Base-by-base conservation (phyloP, 2,329 filamentous ascomycete genomes). In the Dothistroma septosporum region DNA sequence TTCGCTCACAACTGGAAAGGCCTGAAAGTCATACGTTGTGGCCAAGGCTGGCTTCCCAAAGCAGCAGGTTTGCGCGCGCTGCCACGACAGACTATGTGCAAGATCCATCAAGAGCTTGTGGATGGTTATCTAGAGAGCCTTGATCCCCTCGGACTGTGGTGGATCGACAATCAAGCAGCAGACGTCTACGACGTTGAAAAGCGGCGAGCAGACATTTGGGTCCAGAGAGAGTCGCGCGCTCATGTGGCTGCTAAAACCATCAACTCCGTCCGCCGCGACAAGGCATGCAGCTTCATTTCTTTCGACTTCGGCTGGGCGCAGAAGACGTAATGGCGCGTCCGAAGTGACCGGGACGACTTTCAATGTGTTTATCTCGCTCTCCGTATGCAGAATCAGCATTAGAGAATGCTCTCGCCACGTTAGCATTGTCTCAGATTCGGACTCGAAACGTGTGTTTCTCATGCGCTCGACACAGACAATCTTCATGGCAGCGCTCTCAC, bases 1-100 rank as follows among this genome's bases (percentile, higher is more conserved):
- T 79, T 77, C 74, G 74, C 72, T 28, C 72, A 72, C 11, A 73
- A 73, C 1, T 81, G 79, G 79, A 72, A 75, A n/a, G 77, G 77
- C 28, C 68, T 81, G 22, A 69, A 65, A 0, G 76, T 77, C 32
- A 35, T 81, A 46, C 76, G 76, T 32, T 63, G 76, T 24, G 73
- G 73, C 21, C 78, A 80, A 62, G 78, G 78, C 48, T 79, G 78
- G 77, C 73, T 78, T 4, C 78, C 78, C 14, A 63, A 31, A 1
- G 9, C 52, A 2, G 28, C 57, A 14, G 59, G 57, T 14, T 33
- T 66, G 16, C 50, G 70, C 50, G 69, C 68, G 7, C 70, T 77
- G 64, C 76, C 76, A 1, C 59, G 57, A 35, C 65, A 69, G 47
- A 59, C 63, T 2, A 66, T 66, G 61, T 53, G 53, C 6, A 32